A percentile compares a stretch with the other conserved stretches of the same genome.
phyloP scores from a whole-genome alignment of 2,329 filamentous ascomycete species.

The Diaporthe ilicicola region DNA sequence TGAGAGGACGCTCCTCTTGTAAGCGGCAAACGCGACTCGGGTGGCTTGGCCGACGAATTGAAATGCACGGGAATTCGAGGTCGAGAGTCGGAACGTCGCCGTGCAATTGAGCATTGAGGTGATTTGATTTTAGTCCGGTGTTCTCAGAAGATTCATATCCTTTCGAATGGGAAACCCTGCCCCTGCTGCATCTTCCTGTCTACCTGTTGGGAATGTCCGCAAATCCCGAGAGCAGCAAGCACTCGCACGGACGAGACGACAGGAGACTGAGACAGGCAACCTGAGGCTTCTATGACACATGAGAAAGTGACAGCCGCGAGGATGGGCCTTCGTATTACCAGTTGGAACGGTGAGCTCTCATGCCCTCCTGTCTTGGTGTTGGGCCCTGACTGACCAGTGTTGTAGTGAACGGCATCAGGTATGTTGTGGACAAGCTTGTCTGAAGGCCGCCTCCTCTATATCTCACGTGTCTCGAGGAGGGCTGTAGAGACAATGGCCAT shows the following conservation, averaged over 20 bases:
- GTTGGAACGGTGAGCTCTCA: conserved; percentile 76
- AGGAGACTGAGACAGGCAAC: conserved; percentile 3
- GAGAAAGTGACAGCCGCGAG: conserved; percentile 36
- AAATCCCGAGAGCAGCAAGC: neutral
- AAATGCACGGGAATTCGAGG: neutral
- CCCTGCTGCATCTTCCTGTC: neutral
- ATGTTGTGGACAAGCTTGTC: conserved; percentile 29
- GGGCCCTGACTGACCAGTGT: conserved; percentile 39
- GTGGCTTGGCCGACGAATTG: neutral
- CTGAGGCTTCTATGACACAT: neutral
- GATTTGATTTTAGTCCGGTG: neutral
- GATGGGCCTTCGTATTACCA: conserved; percentile 83
- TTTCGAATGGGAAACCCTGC: neutral
- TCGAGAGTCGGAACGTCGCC: neutral
- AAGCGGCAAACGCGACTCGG: conserved; percentile 14
- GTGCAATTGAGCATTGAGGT: neutral
- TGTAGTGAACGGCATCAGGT: conserved; percentile 83
- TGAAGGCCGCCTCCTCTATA: neutral
- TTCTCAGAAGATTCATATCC: neutral
- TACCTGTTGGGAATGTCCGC: conserved; percentile 16
- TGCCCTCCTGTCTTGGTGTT: neutral
- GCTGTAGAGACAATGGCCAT: neutral
- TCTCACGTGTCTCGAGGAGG: conserved; percentile 11
- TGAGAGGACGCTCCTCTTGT: neutral
- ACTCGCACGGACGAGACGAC: conserved; percentile 20